Evolutionary conservation across 805 yeast genomes (phyloP).

Genomic region (Hanseniaspora guilliermondii): DNA sequence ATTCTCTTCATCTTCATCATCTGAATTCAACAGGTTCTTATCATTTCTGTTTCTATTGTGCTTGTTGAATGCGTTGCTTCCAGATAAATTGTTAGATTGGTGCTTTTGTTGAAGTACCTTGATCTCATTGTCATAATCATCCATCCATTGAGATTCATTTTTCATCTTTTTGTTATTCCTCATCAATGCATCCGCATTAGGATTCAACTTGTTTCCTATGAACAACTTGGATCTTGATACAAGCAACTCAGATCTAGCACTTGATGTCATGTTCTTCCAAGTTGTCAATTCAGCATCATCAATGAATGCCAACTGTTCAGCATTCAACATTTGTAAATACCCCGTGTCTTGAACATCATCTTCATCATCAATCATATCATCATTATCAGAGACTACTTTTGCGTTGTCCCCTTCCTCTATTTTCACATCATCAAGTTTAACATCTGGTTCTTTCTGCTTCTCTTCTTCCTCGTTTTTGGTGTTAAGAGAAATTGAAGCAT

Average conservation of each 20-base stretch:
- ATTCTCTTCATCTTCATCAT: constrained; percentile 23
- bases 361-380: constrained; percentile 32
- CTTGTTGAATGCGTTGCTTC: constrained; percentile 10
- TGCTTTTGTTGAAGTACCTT: constrained; percentile 14
- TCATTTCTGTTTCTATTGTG: not conserved
- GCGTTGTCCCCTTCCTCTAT: not conserved
- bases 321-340: constrained; percentile 24
- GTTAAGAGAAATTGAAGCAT: not conserved
- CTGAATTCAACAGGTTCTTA: not conserved
- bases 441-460: constrained; percentile 13
- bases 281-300: constrained; percentile 65
- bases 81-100: constrained; percentile 11
- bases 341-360: constrained; percentile 20
- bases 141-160: constrained; percentile 31
- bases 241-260: constrained; percentile 65
- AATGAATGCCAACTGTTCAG: constrained; percentile 44
- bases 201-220: constrained; percentile 43
- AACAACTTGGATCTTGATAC: constrained; percentile 56
- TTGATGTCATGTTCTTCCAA: constrained; percentile 77
- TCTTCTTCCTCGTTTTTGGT: not conserved
- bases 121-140: constrained; percentile 27
- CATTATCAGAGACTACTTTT: not conserved
- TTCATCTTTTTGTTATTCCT: constrained; percentile 60
- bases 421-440: not conserved
- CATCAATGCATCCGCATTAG: constrained; percentile 56